phyloP scores from a whole-genome alignment of 768 basidiomycete genomes.

The Boletus subcaerulescens region DNA sequence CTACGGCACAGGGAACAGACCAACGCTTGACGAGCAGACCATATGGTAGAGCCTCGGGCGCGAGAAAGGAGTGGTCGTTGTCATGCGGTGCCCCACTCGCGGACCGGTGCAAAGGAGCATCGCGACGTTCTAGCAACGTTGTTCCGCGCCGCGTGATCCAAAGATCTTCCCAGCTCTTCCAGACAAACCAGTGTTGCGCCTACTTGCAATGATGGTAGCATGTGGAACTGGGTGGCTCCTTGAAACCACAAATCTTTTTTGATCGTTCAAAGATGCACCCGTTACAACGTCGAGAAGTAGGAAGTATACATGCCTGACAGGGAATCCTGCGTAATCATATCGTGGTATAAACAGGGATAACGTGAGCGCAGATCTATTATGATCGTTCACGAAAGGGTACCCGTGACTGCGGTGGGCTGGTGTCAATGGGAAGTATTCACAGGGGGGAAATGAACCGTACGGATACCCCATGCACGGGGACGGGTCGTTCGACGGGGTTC shows the following conservation, averaged over 20 bases:
- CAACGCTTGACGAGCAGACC: conserved; percentile 3
- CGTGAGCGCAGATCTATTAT: background rate
- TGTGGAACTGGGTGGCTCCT: background rate
- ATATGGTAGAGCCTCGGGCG: conserved; percentile 4
- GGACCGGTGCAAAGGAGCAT: background rate
- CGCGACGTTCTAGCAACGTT: background rate
- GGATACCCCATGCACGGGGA: background rate
- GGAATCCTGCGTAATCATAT: background rate
- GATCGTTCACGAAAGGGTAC: background rate
- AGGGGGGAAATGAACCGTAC: background rate
- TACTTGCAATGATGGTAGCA: background rate
- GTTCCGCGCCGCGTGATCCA: background rate
- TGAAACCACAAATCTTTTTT: background rate
- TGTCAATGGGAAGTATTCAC: conserved; percentile 2
- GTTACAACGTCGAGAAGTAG: conserved; percentile 3
- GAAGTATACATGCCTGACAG: conserved; percentile 18
- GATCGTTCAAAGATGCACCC: too few relatives aligned
- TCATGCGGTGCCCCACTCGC: conserved; percentile 11
- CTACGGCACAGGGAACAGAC: background rate
- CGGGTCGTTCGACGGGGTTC: too few relatives aligned
- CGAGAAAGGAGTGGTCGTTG: background rate
- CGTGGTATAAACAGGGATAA: conserved; percentile 2
- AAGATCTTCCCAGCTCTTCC: background rate
- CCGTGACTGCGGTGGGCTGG: background rate
- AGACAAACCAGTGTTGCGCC: background rate